Evolutionary conservation across 2,329 filamentous ascomycete species (phyloP), one percentile per base, ranked within the genome.

Genomic region (Fusarium metavorans): DNA sequence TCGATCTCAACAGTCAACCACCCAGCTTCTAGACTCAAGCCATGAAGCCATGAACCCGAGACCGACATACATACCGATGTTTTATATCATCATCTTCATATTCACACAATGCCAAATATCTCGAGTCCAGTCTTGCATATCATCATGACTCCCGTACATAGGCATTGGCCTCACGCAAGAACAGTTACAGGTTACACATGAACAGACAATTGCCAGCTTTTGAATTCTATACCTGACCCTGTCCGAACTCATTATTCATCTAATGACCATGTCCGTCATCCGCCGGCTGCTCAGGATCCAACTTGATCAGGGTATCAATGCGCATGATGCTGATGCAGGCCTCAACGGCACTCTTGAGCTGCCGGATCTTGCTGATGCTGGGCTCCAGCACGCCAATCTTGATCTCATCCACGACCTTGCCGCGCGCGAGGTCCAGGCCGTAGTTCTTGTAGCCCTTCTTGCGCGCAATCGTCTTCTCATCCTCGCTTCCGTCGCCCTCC

Each of bases 361-460:
- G 97, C 85, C 96, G 93, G 77, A 99, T 91, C 89, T 99, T 99
- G 90, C 96, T 98, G 88, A 99, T 95, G 85, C 94, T 97, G 35
- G 97, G 97, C 88, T 99, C 97, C 81, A 99, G 85, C 72, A 99
- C 95, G 81, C 97, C 97, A 14, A 94, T 92, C 90, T 98, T 98
- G 80, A 99, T 88, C 86, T 95, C 92, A 84, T 99, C 97, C 65
- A 95, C 92, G 68, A 98, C 94, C 83, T 95, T 96, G 77, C 97
- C 97, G 83, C 94, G 95, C 67, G 88, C 88, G 79, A 99, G 87
- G 84, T 99, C 97, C 68, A 99, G 88, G 60, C 97, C 97, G 84
- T 99, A 99, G 89, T 99, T 99, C 87, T 96, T 97, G 89, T 98
- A 99, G 79, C 94, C 94, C 91, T 98, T 98, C 87, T 96, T 97